Conservation (phyloP, 2,329 filamentous ascomycete genomes). For the Colletotrichum siamense region DNA sequence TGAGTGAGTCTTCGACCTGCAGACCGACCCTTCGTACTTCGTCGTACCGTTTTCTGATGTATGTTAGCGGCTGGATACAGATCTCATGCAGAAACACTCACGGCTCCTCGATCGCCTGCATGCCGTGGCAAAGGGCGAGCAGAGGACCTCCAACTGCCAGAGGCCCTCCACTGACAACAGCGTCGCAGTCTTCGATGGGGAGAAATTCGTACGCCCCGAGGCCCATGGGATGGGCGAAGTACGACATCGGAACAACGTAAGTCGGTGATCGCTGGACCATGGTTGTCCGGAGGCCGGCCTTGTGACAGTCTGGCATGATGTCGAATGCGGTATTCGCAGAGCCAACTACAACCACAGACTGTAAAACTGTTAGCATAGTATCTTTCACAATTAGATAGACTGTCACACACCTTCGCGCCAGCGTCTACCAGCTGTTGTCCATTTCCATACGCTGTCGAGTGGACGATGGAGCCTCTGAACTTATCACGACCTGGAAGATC, state of each 20-base stretch:
- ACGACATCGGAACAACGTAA: slow-evolving; percentile 35
- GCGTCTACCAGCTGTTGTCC: slow-evolving; percentile 20
- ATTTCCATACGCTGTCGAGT: slow-evolving; percentile 29
- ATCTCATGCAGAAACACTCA: slow-evolving; percentile 1
- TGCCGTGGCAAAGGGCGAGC: neutral
- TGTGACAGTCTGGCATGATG: slow-evolving; percentile 37
- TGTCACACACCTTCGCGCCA: slow-evolving; percentile 25
- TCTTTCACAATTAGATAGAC: neutral
- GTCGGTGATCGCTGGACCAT: slow-evolving; percentile 41
- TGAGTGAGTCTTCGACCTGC: slow-evolving; percentile 8
- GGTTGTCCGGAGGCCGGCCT: slow-evolving; percentile 34
- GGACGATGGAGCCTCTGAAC: slow-evolving; percentile 30
- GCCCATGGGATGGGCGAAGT: slow-evolving; percentile 29
- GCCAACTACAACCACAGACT: slow-evolving; percentile 38
- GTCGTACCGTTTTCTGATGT: slow-evolving; percentile 8
- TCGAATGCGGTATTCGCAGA: slow-evolving; percentile 50
- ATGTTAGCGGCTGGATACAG: neutral
- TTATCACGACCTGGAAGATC: slow-evolving; percentile 21
- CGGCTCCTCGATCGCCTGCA: slow-evolving; percentile 11
- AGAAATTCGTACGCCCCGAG: slow-evolving; percentile 35
- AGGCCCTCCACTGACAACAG: neutral
- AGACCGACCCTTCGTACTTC: neutral
- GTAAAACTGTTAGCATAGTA: neutral
- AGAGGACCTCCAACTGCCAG: slow-evolving; percentile 11
- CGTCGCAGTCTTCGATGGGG: slow-evolving; percentile 27